Percentiles rank a stretch among this genome's conserved stretches.
phyloP scores from a whole-genome alignment of 192 early-diverging fungal genomes.

The Podila horticola region DNA sequence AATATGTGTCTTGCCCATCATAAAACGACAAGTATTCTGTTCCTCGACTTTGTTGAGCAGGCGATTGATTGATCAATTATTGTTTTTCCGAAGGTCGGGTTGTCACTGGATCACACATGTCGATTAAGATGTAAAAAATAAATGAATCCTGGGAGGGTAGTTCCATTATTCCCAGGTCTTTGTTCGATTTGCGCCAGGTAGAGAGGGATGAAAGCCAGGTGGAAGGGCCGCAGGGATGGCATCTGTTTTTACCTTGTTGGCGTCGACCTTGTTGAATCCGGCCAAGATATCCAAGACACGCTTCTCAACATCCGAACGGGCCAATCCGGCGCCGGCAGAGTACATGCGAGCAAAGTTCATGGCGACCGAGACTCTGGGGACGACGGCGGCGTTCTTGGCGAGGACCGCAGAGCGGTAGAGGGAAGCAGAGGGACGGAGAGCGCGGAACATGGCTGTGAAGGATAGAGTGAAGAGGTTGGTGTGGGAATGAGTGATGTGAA shows the following conservation, averaged over 20 bases:
- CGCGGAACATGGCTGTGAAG: conserved; percentile 42
- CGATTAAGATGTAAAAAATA: no score
- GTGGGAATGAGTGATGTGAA: background rate
- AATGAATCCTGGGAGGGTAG: no score
- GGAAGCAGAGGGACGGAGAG: conserved; percentile 48
- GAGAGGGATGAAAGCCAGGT: background rate
- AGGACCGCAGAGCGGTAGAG: conserved; percentile 49
- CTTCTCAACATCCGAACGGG: conserved; percentile 79
- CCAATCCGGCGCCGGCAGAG: conserved; percentile 72
- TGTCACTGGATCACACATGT: no score
- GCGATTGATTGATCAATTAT: no score
- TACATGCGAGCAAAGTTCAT: conserved; percentile 73
- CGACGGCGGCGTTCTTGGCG: conserved; percentile 43
- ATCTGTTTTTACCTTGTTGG: conserved; percentile 78
- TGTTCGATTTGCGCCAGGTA: no score
- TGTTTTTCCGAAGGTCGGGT: no score
- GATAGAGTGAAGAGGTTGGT: background rate
- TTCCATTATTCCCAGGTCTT: no score
- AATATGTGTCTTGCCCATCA: no score
- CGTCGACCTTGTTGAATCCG: conserved; percentile 97
- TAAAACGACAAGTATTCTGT: no score
- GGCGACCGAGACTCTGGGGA: conserved; percentile 22
- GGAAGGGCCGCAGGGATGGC: background rate
- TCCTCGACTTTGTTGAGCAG: no score
- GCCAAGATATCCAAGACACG: conserved; percentile 89